These are phyloP conservation scores for Leccinum fuscescens DNA, from an alignment of 1,284 basidiomycete species.

Conservation along the genomic window DNA sequence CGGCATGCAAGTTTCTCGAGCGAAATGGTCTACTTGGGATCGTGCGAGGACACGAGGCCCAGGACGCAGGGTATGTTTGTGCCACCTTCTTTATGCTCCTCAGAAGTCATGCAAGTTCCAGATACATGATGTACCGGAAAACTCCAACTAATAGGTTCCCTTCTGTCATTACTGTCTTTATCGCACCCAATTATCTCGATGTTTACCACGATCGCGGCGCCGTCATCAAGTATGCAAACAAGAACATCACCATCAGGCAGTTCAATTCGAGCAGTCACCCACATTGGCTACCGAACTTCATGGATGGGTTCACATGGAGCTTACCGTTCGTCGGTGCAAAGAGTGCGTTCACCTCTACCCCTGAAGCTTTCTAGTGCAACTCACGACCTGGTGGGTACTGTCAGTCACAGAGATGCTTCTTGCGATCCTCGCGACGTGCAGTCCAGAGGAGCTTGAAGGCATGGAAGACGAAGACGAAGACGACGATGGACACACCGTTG, in stretches of 20 bases:
- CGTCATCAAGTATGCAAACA: conserved; percentile 96
- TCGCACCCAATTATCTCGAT: conserved; percentile 84
- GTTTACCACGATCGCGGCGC: conserved; percentile 88
- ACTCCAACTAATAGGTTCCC: conserved; percentile 52
- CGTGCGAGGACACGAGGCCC: conserved; percentile 96
- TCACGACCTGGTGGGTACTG: not conserved
- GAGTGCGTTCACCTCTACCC: conserved; percentile 54
- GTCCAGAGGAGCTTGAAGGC: conserved; percentile 90
- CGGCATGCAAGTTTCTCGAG: conserved; percentile 92
- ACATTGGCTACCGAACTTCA: conserved; percentile 94
- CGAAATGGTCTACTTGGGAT: conserved; percentile 90
- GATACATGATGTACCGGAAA: conserved; percentile 62
- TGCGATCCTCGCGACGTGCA: conserved; percentile 91
- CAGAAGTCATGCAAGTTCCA: conserved; percentile 32
- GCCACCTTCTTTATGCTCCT: not conserved
- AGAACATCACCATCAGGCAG: conserved; percentile 96
- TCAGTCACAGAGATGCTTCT: conserved; percentile 96
- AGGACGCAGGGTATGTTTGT: conserved; percentile 81
- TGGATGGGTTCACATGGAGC: conserved; percentile 99
- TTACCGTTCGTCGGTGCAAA: conserved; percentile 97
- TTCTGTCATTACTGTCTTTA: conserved; percentile 88
- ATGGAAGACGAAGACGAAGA: conserved; percentile 40
- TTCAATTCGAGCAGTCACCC: conserved; percentile 95
- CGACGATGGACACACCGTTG: conserved; percentile 28
- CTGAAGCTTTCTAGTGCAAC: not conserved